phyloP scores from a whole-genome alignment of 2,329 filamentous ascomycete genomes.

The Lecanicillium sp. region DNA sequence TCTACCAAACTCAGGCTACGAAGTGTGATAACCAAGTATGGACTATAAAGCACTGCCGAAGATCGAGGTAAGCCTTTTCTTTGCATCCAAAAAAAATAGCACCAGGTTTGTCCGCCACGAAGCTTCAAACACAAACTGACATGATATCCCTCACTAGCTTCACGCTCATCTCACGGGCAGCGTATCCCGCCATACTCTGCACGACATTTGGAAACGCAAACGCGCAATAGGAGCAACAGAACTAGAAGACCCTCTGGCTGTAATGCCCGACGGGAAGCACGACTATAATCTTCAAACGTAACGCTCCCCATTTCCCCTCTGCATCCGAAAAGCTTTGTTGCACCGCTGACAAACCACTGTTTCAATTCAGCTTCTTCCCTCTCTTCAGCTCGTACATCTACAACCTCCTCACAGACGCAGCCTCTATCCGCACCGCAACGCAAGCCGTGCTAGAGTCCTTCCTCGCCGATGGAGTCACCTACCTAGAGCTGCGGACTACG shows the following conservation, averaged over 20 bases:
- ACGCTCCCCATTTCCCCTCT: slow-evolving; percentile 16
- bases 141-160: slow-evolving; percentile 37
- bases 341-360: too few relatives aligned
- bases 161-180: slow-evolving; percentile 76
- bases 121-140: background rate
- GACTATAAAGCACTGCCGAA: slow-evolving; percentile 44
- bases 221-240: slow-evolving; percentile 41
- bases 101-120: too few relatives aligned
- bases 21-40: slow-evolving; percentile 16
- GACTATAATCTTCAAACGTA: slow-evolving; percentile 64
- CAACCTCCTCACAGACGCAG: slow-evolving; percentile 56
- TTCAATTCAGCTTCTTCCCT: slow-evolving; percentile 57
- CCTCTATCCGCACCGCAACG: slow-evolving; percentile 54
- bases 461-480: slow-evolving; percentile 60
- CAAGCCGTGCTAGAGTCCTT: slow-evolving; percentile 59
- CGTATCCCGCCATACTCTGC: slow-evolving; percentile 63
- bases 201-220: slow-evolving; percentile 63
- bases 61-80: slow-evolving; percentile 46
- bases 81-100: too few relatives aligned
- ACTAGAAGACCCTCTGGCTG: slow-evolving; percentile 58
- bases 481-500: slow-evolving; percentile 74
- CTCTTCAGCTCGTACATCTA: slow-evolving; percentile 77
- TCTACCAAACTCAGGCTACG: too few relatives aligned
- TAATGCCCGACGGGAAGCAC: slow-evolving; percentile 63
- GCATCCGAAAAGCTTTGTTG: background rate